A percentile compares a stretch with the other conserved stretches of the same genome.
These are phyloP conservation scores for Arachis hypogaea DNA, from an alignment of 306 rosid genomes.

Conservation along the genomic window DNA sequence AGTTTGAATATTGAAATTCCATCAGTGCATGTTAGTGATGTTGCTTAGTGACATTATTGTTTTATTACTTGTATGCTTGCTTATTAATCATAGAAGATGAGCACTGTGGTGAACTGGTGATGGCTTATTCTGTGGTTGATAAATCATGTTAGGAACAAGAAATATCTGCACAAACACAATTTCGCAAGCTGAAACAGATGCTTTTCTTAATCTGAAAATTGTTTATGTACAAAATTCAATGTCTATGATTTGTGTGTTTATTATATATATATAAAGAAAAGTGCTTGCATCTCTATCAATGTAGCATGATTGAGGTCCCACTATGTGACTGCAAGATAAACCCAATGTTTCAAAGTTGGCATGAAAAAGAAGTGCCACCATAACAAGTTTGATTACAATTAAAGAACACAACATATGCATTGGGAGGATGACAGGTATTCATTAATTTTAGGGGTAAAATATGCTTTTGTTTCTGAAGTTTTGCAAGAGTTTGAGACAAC, in stretches of 20 bases:
- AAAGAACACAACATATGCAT: too few species aligned
- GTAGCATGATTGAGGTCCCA: conserved; percentile 30
- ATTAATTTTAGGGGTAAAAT: too few species aligned
- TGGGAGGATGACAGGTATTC: too few species aligned
- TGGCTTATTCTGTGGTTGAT: conserved; percentile 2
- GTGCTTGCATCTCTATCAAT: conserved; percentile 15
- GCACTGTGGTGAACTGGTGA: not conserved
- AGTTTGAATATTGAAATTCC: not conserved
- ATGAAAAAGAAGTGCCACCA: conserved; percentile 34
- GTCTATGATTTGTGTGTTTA: conserved; percentile 2
- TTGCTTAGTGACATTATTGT: not conserved
- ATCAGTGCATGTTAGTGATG: not conserved
- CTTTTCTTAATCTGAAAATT: not conserved
- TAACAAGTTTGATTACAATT: not conserved
- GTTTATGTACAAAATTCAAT: not conserved
- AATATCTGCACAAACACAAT: conserved; percentile 18
- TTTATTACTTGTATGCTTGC: conserved; percentile 1
- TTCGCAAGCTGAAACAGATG: not conserved
- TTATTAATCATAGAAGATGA: conserved; percentile 5
- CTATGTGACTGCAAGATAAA: conserved; percentile 20
- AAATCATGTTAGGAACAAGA: conserved; percentile 12
- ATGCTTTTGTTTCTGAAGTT: too few species aligned
- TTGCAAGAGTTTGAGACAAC: too few species aligned
- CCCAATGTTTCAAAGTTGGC: conserved; percentile 26
- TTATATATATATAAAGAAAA: conserved; percentile 1